A percentile compares a stretch with the other conserved stretches of the same genome.
phyloP scores from a whole-genome alignment of 2,329 filamentous ascomycete genomes.

The Talaromyces sp. region DNA sequence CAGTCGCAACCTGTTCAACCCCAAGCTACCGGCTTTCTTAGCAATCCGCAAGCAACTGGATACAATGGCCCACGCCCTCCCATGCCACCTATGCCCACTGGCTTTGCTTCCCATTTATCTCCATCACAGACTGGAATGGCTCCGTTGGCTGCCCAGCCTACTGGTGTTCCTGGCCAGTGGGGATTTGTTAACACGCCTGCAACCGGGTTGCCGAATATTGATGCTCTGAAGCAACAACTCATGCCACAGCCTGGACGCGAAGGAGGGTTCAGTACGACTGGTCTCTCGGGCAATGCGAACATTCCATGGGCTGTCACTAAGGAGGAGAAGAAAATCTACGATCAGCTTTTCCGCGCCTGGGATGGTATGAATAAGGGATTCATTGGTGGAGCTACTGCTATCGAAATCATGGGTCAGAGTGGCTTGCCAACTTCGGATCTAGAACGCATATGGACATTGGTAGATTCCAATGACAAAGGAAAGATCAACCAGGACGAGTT shows the following conservation, averaged over 20 bases:
- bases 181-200: conserved; percentile 94
- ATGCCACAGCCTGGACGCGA: conserved; percentile 96
- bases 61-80: conserved; percentile 78
- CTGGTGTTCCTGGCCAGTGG: conserved; percentile 91
- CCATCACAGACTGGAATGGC: conserved; percentile 65
- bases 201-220: conserved; percentile 86
- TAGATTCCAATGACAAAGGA: conserved; percentile 90
- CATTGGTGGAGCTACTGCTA: conserved; percentile 85
- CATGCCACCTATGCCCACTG: conserved; percentile 77
- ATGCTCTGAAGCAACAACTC: conserved; percentile 86
- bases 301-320: conserved; percentile 99
- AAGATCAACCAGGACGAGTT: conserved; percentile 95
- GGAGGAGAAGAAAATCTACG: conserved; percentile 95
- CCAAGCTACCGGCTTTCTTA: conserved; percentile 68
- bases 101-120: conserved; percentile 60
- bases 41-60: conserved; percentile 70
- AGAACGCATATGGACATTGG: conserved; percentile 90
- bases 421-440: conserved; percentile 86
- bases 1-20: conserved; percentile 58
- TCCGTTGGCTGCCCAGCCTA: conserved; percentile 85
- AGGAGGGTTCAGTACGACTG: conserved; percentile 76
- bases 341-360: conserved; percentile 92
- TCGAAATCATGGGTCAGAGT: conserved; percentile 96
- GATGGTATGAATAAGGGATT: conserved; percentile 91
- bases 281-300: conserved; percentile 86